Base-by-base conservation (phyloP, 768 basidiomycete species). In the Mrakia gelida region DNA sequence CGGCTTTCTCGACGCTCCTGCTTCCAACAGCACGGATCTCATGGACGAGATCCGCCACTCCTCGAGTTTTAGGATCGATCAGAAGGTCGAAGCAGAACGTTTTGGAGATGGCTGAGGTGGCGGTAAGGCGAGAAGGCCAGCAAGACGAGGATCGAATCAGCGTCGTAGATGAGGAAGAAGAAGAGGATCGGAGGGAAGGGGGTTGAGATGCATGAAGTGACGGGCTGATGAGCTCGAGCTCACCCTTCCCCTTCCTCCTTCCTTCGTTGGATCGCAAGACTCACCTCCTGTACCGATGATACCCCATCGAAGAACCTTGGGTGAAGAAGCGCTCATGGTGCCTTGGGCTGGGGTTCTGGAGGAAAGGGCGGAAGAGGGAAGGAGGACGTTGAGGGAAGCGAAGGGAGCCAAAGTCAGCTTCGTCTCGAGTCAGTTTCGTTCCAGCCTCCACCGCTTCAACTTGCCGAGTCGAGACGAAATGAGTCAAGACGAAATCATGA, bases 21-120 rank as follows among this genome's bases (percentile, higher is more conserved):
- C 93, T 94, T 11, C 92, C 94, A 41, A 95, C 90, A 1, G 92
- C 93, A 7, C 77, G 80, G 76, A 85, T 81, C 30, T 18, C 26
- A 23, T 70, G 70, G 26, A 21, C 30, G 43, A 75, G 41, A 56
- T 79, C 62, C 61, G 16, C 13, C 38, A 61, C 71, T n/a, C 76
- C 87, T 75, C 81, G 88, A 92, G 89, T 91, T 81, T 89, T 88
- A 21, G 93, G 92, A 81, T 95, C 91, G 52, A 92, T 82, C 13
- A 93, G 84, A 11, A 91, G 83, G 84, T 95, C 92, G 86, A 88
- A 89, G 18, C 89, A 88, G 82, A 94, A 95, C 15, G 83, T 84
- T 41, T 85, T 85, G 13, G 92, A 89, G 77, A 94, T 95, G 28
- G 83, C 82, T 43, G 43, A 71, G 23, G 38, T 54, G 34, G 3